Base-by-base conservation (phyloP, 768 basidiomycete species). In the Cystofilobasidium ferigula region DNA sequence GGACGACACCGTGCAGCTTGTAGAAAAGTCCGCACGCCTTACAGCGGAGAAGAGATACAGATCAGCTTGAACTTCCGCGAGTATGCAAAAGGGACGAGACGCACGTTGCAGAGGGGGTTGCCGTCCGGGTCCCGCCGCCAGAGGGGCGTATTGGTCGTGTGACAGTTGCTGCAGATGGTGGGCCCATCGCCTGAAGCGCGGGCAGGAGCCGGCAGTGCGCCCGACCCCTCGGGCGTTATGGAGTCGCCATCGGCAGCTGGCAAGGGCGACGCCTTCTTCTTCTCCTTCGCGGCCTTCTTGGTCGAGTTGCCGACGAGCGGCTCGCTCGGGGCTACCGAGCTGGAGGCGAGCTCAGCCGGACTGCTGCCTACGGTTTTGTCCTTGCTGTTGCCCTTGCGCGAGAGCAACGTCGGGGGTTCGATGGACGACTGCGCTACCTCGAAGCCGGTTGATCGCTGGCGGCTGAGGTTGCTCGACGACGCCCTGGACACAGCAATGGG, bases 101-200 rank as follows among this genome's bases (percentile, higher is more conserved):
- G 63, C 62, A 71, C 70, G 84, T 79, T 77, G 86, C 90, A 94
- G 61, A 94, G 78, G 36, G 90, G 90, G 72, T 92, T 89, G 24
- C 90, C 90, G 72, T 93, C 90, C 0, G 90, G 88, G 78, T 94
- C 89, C 69, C 90, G 79, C 75, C 90, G 82, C 90, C 90, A 94
- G 54, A 94, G 78, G 12, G 90, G 90, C 43, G 93, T 97, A 73
- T 91, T 95, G 16, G 89, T 93, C 63, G 93, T 97, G 71, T 88
- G 86, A 76, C 93, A 97, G 73, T 97, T 97, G 8, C 88, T 90
- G 75, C 93, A 97, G 34, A 88, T 79, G 1, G 90, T 95, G 12
- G 86, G 89, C 9, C 83, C 74, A 64, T 77, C 76, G n/a, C 26
- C 67, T 45, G 69, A 71, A 35, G 60, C n/a, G 65, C 69, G 24